Base-by-base conservation (phyloP, 352 stramenopile species). In the Pythium phragmiticola region DNA sequence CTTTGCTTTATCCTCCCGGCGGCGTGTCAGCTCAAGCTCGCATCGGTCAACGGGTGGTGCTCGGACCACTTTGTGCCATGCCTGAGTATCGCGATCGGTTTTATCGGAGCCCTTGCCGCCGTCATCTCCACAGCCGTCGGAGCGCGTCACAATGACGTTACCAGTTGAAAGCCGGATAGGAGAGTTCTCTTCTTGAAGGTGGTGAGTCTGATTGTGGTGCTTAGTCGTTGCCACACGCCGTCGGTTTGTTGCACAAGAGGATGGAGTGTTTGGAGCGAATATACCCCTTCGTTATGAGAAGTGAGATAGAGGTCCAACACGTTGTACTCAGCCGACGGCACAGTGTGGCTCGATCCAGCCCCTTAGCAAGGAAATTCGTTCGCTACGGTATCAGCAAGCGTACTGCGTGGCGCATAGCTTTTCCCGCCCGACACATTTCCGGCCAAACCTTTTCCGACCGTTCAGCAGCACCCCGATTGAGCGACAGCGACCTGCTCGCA, bases 401-500 rank as follows among this genome's bases (percentile, higher is more conserved):
- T 96, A 78, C 57, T 75, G 73, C 23, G 49, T 64, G 14, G 79
- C 64, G 33, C 84, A 89, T 23, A 68, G 74, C 1, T 92, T 85
- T 65, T 90, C 75, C n/a, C 78, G 82, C 7, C 82, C 69, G 17
- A 85, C 67, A 30, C 21, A 6, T 89, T 87, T 46, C 47, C 73
- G 28, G 75, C 80, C 0, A 68, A 76, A 47, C 69, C 68, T 14
- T 84, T 84, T 56, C 75, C 80, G 14, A 54, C 45, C 1, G 66
- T 64, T 12, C 53, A 86, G 16, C 45, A 71, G n/a, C 70, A 73
- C 19, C 80, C 72, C 49, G 69, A 34, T 60, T 92, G 14, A 42
- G 71, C 19, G 81, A 93, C 65, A 84, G 84, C 42, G 84, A 95
- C 60, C 51, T 93, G 49, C 59, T 92, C 17, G 67, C 54, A 95